A percentile compares a stretch with the other conserved stretches of the same genome.
phyloP scores from a whole-genome alignment of 2,329 filamentous ascomycete genomes.

The Lasiodiplodia theobromae region DNA sequence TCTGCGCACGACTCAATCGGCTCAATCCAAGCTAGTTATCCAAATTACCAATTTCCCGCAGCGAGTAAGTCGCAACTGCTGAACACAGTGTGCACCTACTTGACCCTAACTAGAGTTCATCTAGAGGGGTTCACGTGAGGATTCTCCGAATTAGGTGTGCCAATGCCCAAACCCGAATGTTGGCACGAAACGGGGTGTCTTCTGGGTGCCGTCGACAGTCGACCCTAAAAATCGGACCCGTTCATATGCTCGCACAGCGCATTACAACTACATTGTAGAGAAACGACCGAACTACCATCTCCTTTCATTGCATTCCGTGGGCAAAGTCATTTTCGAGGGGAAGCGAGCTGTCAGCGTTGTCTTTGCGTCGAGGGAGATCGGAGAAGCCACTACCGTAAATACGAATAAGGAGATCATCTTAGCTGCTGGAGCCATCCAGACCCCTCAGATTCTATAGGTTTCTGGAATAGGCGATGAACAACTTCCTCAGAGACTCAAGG shows the following conservation, averaged over 20 bases:
- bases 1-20: slow-evolving; percentile 1
- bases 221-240: slow-evolving; percentile 39
- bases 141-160: neutral
- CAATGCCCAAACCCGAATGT: neutral
- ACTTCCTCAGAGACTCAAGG: too few relatives aligned
- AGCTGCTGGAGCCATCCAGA: too few relatives aligned
- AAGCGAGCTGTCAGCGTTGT: too few relatives aligned
- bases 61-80: neutral
- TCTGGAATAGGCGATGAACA: too few relatives aligned
- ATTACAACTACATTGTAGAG: slow-evolving; percentile 39
- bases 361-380: too few relatives aligned
- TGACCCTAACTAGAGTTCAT: neutral
- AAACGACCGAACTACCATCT: slow-evolving; percentile 42
- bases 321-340: slow-evolving; percentile 34
- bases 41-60: neutral
- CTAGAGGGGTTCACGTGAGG: neutral
- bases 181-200: slow-evolving; percentile 38
- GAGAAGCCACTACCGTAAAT: too few relatives aligned
- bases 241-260: slow-evolving; percentile 42
- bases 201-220: slow-evolving; percentile 34
- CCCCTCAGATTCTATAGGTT: too few relatives aligned
- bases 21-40: neutral
- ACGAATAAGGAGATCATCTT: too few relatives aligned
- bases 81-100: too few relatives aligned
- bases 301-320: slow-evolving; percentile 35